Evolutionary conservation across 1,284 basidiomycete species (phyloP), one percentile per base, ranked within the genome.

Genomic region (Ganoderma lucidum): DNA sequence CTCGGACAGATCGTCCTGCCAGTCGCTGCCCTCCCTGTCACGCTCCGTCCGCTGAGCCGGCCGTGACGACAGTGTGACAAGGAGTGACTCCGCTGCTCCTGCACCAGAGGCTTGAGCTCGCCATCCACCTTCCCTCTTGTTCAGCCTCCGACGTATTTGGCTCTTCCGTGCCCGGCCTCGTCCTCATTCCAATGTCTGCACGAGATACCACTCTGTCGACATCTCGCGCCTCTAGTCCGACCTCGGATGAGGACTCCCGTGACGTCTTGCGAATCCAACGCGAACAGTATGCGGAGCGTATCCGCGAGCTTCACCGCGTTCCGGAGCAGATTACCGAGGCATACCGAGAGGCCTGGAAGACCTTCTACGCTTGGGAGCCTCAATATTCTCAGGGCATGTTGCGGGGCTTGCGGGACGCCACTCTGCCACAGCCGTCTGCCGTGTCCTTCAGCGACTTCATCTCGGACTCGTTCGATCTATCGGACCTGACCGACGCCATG

Each of bases 351-450:
- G 76, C 81, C 51, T 84, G 81, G 83, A 35, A 68, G 30, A 75
- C 78, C 9, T 83, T 83, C 70, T 83, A 84, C 62, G 67, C 67
- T 19, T 81, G 80, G 80, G 82, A 83, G 48, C 76, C 75, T 0
- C 67, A 28, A 5, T 62, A 71, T 12, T 74, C 70, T 59, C 35
- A 61, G 15, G 68, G 70, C 19, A 61, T 67, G 28, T 23, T 75
- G 10, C 58, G 44, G 6, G 59, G 64, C 35, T 64, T 75, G 2
- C 64, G 62, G 6, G 65, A 55, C 5, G n/a, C 58, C 28, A 51
- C 48, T 51, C 23, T 28, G 28, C 9, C 30, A 2, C 53, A 48
- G 41, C 15, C 42, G 45, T n/a, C 65, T 35, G 2, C 42, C 56
- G 6, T 51, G 30, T 10, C 42, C 6, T 32, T 51, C 44, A 17